Conservation (phyloP, 208 protist species). For the Angomonas ambiguus region DNA sequence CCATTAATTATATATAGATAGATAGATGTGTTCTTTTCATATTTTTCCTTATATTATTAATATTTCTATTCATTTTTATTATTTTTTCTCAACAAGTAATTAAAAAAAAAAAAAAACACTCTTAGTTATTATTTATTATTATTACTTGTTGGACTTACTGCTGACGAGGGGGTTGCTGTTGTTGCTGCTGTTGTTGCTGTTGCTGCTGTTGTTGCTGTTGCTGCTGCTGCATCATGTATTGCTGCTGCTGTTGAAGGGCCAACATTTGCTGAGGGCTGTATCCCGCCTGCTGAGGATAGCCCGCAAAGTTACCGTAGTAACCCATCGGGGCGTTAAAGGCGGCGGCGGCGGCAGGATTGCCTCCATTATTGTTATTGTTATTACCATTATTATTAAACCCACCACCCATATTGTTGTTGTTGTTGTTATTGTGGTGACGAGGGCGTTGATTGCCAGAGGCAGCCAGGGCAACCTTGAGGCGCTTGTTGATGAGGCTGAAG, state of each 20-base stretch:
- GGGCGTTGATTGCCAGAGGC: slow-evolving; percentile 48
- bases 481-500: slow-evolving; percentile 71
- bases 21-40: slow-evolving; percentile 13
- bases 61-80: neutral
- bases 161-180: neutral
- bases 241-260: slow-evolving; percentile 37
- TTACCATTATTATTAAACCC: neutral
- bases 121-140: neutral
- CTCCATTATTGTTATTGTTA: neutral
- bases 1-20: slow-evolving; percentile 2
- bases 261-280: slow-evolving; percentile 52
- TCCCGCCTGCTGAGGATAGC: slow-evolving; percentile 37
- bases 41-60: neutral
- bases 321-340: slow-evolving; percentile 24
- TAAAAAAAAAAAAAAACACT: slow-evolving; percentile 4
- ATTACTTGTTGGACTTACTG: slow-evolving; percentile 6
- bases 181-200: slow-evolving; percentile 4
- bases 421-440: slow-evolving; percentile 23
- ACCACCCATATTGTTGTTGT: slow-evolving; percentile 12
- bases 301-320: slow-evolving; percentile 41
- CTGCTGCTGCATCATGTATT: slow-evolving; percentile 25
- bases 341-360: slow-evolving; percentile 9
- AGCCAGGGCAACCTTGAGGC: slow-evolving; percentile 73
- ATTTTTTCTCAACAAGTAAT: too few species aligned
- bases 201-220: slow-evolving; percentile 28